Base-by-base conservation (phyloP, 1,139 yeast species). In the Magnusiomyces suaveolens region DNA sequence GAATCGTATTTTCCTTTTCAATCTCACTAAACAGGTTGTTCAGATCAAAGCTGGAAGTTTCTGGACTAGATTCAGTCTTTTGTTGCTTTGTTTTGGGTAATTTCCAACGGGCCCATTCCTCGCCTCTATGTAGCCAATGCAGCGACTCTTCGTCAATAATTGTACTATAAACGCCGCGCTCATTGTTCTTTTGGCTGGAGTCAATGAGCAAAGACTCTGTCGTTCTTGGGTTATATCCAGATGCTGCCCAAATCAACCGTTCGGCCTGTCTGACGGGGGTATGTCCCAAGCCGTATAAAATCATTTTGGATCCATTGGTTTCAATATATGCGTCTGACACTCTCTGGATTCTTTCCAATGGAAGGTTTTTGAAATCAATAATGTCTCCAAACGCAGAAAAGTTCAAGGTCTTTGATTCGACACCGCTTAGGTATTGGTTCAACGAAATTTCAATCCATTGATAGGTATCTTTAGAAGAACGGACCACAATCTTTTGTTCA, bases 381-480 rank as follows among this genome's bases (percentile, higher is more conserved):
- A 63, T 51, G 10, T 54, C 51, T 2, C 59, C 57, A 26, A 64
- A 50, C 16, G 57, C 56, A 0, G 59, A 43, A 29, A 66, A 48
- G 48, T 65, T 64, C 16, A 69, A 50, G 29, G 60, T 62, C 20
- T 50, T 56, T 4, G 58, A 58, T 18, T 41, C 47, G n/a, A 66
- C 52, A 1, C 55, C 52, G 18, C 61, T 61, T 18, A 68, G 58
- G 16, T 63, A 60, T 25, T 60, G 57, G 55, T 63, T 65, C 46
- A 70, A 57, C 18, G 66, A 63, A 2, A 72, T 72, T 50, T 60
- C 56, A 50, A 70, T 68, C 73, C 73, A 70, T 47, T 67, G 62
- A 50, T 60, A 67, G 2, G 70, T 70, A 36, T 61, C 63, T 10
- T 60, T 65, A 2, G 72, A 66, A 1, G 76, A 73, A 43, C 68